Percentiles rank a stretch among this genome's conserved stretches.
Evolutionary conservation across 257 asterid species (phyloP).

Genomic region (Scutellaria barbata): DNA sequence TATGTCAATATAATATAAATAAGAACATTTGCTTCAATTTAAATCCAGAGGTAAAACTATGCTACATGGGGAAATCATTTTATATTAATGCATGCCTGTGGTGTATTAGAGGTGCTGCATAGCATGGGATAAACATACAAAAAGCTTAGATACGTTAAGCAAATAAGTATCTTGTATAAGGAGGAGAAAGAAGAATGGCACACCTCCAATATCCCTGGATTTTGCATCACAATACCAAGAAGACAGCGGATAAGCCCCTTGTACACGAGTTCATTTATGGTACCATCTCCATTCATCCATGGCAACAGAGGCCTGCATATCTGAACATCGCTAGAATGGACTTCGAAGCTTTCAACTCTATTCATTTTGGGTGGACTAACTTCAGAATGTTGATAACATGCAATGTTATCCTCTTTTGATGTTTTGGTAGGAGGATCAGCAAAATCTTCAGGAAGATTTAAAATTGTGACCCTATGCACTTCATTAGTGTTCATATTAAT

Average conservation of each 20-base stretch:
- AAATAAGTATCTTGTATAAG: constrained; percentile 14
- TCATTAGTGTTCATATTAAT: constrained; percentile 41
- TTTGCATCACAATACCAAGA: constrained; percentile 86
- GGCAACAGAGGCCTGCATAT: constrained; percentile 69
- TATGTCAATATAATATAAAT: neutral
- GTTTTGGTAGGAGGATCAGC: constrained; percentile 45
- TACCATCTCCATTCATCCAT: constrained; percentile 94
- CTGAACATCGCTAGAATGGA: constrained; percentile 45
- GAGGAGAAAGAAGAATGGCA: constrained; percentile 24
- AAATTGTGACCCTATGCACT: constrained; percentile 77
- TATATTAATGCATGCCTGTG: neutral
- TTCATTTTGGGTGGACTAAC: constrained; percentile 40
- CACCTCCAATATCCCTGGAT: constrained; percentile 94
- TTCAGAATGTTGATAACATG: constrained; percentile 41
- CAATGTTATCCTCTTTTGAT: constrained; percentile 37
- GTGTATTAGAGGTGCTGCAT: neutral
- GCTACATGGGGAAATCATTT: constrained; percentile 18
- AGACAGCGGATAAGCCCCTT: constrained; percentile 81
- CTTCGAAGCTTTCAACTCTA: constrained; percentile 37
- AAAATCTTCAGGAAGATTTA: constrained; percentile 65
- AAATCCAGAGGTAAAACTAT: neutral
- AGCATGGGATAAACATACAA: constrained; percentile 10
- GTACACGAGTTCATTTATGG: constrained; percentile 73
- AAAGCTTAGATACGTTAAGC: constrained; percentile 4
- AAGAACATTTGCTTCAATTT: neutral